Evolutionary conservation across 176 grass and related monocot genomes (phyloP).

Genomic region (Tillandsia fasciculata): DNA sequence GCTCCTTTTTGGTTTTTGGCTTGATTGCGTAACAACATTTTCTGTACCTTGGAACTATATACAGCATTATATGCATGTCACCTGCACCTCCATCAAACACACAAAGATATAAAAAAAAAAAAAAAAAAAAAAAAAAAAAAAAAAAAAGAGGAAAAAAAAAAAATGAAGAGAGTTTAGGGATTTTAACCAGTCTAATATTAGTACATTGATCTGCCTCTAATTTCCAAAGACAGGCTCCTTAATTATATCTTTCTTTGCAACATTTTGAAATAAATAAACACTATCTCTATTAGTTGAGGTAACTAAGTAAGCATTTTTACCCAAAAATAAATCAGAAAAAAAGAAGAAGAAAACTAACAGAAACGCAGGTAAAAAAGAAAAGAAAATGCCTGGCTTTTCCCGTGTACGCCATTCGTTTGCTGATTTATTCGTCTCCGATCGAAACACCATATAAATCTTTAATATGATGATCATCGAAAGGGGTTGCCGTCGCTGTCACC

Average conservation of each 20-base stretch:
- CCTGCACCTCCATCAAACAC: too few species aligned
- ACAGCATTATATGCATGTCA: too few species aligned
- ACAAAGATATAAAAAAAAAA: too few species aligned
- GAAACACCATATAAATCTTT: constrained; percentile 28
- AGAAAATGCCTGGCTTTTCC: constrained; percentile 64
- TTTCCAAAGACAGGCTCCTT: background rate
- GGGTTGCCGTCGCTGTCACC: constrained; percentile 1
- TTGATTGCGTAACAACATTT: too few species aligned
- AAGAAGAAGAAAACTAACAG: background rate
- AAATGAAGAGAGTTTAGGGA: background rate
- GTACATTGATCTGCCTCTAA: background rate
- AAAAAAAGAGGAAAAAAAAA: too few species aligned
- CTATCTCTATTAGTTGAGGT: background rate
- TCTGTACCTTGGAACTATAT: too few species aligned
- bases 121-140: too few species aligned
- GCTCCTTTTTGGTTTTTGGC: too few species aligned
- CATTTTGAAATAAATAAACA: background rate
- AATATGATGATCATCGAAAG: constrained; percentile 32
- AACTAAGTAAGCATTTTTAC: background rate
- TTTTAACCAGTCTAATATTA: background rate
- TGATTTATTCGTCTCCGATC: constrained; percentile 18
- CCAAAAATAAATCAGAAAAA: background rate
- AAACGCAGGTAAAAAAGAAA: constrained; percentile 18
- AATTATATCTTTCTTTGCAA: background rate
- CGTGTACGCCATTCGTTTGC: constrained; percentile 32